phyloP scores from a whole-genome alignment of 192 early-diverging fungal genomes.

The Backusella mclennaniae region DNA sequence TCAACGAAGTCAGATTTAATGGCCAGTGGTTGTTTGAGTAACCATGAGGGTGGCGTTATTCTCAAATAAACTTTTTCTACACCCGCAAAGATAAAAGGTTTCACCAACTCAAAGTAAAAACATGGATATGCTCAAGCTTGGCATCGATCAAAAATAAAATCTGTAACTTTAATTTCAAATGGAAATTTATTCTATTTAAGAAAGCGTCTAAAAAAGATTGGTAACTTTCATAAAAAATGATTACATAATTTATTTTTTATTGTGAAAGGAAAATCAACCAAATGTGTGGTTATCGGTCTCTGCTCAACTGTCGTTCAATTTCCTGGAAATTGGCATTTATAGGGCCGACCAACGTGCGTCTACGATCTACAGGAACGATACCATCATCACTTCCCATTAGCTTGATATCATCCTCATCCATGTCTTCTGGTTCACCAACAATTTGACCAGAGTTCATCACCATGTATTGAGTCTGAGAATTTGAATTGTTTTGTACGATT shows the following conservation, averaged over 20 bases:
- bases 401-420: conserved; percentile 31
- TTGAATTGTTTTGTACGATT: neutral
- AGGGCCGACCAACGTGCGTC: conserved; percentile 25
- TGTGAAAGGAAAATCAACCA: neutral
- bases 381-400: conserved; percentile 25
- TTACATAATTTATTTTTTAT: neutral
- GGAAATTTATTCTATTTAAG: neutral
- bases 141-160: neutral
- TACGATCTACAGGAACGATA: conserved; percentile 10
- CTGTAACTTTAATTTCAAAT: neutral
- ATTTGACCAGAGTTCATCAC: conserved; percentile 18
- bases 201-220: neutral
- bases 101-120: neutral
- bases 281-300: conserved; percentile 21
- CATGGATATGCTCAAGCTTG: neutral
- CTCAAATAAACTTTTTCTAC: conserved; percentile 2
- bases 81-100: neutral
- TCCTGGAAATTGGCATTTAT: conserved; percentile 17
- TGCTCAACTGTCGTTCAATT: conserved; percentile 31
- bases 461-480: neutral
- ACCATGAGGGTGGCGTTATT: neutral
- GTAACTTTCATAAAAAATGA: neutral
- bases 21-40: neutral
- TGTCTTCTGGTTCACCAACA: conserved; percentile 36
- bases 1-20: neutral